Evolutionary conservation across 495 filamentous ascomycete genomes (phyloP).

Genomic region (Penicillium canescens): DNA sequence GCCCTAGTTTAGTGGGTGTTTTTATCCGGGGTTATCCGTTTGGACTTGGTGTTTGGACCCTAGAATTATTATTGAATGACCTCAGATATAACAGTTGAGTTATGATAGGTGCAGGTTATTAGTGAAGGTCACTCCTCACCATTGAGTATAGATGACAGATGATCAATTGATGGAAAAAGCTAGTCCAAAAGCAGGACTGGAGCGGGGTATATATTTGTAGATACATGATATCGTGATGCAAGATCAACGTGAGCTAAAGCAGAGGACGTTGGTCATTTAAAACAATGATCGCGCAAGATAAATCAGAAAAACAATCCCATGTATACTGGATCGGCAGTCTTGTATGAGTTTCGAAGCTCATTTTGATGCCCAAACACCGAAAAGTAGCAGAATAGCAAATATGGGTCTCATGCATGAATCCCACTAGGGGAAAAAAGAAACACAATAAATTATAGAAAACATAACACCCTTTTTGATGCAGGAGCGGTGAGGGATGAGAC

Average conservation of each 20-base stretch:
- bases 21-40: slow-evolving; percentile 1
- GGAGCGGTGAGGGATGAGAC: neutral
- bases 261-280: slow-evolving; percentile 13
- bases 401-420: neutral
- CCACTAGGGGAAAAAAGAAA: neutral
- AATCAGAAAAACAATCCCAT: slow-evolving; percentile 8
- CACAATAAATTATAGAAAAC: neutral
- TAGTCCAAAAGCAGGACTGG: slow-evolving; percentile 1
- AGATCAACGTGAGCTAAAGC: slow-evolving; percentile 16
- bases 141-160: neutral
- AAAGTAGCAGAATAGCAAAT: neutral
- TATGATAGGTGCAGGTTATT: too few relatives aligned
- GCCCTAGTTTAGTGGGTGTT: neutral
- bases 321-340: slow-evolving; percentile 1
- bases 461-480: slow-evolving; percentile 3
- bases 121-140: too few relatives aligned
- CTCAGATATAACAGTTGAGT: too few relatives aligned
- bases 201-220: slow-evolving; percentile 28
- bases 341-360: neutral
- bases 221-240: slow-evolving; percentile 31
- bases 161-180: slow-evolving; percentile 1
- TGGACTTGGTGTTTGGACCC: neutral
- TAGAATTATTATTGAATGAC: too few relatives aligned
- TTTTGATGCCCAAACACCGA: slow-evolving; percentile 20
- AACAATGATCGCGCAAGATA: slow-evolving; percentile 7